Conservation (phyloP, 2,329 filamentous ascomycete genomes). For the Aspergillus latus region DNA sequence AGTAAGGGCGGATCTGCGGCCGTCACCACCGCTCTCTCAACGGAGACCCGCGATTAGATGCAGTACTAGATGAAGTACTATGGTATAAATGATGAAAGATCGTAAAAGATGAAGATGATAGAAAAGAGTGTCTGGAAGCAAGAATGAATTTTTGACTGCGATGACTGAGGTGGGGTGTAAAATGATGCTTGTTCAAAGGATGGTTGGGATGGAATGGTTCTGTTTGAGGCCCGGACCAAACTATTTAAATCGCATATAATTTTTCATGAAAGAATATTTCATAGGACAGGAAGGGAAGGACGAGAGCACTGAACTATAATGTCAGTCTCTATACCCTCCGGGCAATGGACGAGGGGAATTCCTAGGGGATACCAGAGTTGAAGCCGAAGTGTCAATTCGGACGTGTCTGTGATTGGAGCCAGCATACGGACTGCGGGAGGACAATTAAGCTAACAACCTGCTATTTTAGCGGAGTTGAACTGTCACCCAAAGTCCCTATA, state of each 20-base stretch:
- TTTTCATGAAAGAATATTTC: too few relatives aligned
- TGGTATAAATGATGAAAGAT: constrained; percentile 1
- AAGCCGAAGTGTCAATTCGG: constrained; percentile 1
- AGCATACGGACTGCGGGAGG: neutral
- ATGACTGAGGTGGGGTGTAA: constrained; percentile 13
- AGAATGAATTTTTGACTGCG: neutral
- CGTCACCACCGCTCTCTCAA: constrained; percentile 6
- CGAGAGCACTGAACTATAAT: neutral
- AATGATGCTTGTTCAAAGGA: constrained; percentile 4
- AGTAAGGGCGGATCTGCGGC: constrained; percentile 2
- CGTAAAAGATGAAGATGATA: neutral
- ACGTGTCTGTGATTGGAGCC: constrained; percentile 6
- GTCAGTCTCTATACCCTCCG: neutral
- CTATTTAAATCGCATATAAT: neutral
- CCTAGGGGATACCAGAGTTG: neutral
- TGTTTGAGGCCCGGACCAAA: constrained; percentile 6
- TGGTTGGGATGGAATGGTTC: neutral
- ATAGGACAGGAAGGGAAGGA: constrained; percentile 1
- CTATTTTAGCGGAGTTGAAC: neutral
- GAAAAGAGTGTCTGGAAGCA: neutral
- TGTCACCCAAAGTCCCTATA: neutral
- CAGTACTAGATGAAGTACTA: neutral
- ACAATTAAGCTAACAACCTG: neutral
- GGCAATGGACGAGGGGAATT: neutral
- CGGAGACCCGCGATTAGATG: neutral